Evolutionary conservation across 768 basidiomycete species (phyloP).

Genomic region (Saitozyma sp.): DNA sequence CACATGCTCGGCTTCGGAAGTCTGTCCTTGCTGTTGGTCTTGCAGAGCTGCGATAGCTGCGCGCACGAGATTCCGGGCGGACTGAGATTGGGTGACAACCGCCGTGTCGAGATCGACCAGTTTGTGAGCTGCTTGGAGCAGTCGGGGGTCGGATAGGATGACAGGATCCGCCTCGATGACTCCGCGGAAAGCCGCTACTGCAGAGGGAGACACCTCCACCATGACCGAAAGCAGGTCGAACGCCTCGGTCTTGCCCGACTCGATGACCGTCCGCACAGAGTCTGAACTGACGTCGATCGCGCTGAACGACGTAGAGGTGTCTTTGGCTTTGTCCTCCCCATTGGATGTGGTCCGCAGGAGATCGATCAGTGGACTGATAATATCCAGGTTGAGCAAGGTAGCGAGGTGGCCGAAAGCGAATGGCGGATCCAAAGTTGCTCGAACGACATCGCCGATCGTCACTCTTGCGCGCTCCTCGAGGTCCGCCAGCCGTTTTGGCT

Average conservation of each 20-base stretch:
- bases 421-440: slow-evolving; percentile 13
- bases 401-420: slow-evolving; percentile 25
- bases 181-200: too few relatives aligned
- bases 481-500: slow-evolving; percentile 8
- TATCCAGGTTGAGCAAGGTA: slow-evolving; percentile 9
- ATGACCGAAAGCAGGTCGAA: background rate
- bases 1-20: too few relatives aligned
- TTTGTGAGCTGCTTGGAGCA: too few relatives aligned
- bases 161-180: too few relatives aligned
- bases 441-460: slow-evolving; percentile 13
- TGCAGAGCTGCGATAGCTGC: too few relatives aligned
- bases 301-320: too few relatives aligned
- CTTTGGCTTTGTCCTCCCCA: background rate
- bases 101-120: too few relatives aligned
- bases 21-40: too few relatives aligned
- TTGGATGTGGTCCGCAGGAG: background rate
- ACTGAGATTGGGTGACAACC: too few relatives aligned
- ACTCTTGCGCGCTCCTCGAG: slow-evolving; percentile 8
- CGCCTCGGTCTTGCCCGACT: background rate
- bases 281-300: too few relatives aligned
- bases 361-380: background rate
- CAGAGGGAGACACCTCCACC: background rate
- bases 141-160: too few relatives aligned
- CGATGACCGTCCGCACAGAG: background rate
- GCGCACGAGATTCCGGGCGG: too few relatives aligned